Percentiles rank a stretch among this genome's conserved stretches.
These are phyloP conservation scores for Cryptosporidium felis DNA, from an alignment of 169 alveolate species.

Conservation along the genomic window DNA sequence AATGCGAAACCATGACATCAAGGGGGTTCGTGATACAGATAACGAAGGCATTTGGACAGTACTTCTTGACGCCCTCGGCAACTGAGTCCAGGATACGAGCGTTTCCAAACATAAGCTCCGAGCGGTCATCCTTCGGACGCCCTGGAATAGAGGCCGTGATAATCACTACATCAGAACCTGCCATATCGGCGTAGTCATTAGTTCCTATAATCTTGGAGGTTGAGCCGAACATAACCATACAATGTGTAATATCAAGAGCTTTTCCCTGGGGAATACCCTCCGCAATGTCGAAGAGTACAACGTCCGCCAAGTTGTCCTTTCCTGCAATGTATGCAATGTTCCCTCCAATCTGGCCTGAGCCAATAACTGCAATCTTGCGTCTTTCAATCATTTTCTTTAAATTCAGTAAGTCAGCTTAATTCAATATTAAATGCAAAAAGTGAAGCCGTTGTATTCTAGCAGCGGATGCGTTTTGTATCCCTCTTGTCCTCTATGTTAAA, in stretches of 20 bases:
- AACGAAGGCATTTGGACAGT: constrained; percentile 81
- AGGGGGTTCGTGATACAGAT: constrained; percentile 81
- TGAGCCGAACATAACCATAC: constrained; percentile 76
- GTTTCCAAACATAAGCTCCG: constrained; percentile 76
- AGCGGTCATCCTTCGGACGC: constrained; percentile 78
- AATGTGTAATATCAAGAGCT: constrained; percentile 81
- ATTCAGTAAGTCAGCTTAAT: no score
- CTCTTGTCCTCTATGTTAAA: constrained; percentile 13
- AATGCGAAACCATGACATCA: constrained; percentile 77
- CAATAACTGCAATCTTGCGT: constrained; percentile 80
- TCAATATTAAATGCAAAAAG: no score
- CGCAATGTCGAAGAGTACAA: constrained; percentile 79
- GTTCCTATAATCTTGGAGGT: constrained; percentile 78
- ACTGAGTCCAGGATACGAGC: constrained; percentile 77
- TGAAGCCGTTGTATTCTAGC: no score
- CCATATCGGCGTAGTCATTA: constrained; percentile 77
- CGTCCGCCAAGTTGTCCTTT: constrained; percentile 79
- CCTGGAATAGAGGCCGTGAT: constrained; percentile 78
- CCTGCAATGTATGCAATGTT: constrained; percentile 78
- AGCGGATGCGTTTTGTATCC: no score
- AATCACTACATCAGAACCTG: constrained; percentile 79
- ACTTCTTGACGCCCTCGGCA: constrained; percentile 77
- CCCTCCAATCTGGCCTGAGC: constrained; percentile 82
- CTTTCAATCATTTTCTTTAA: constrained; percentile 73
- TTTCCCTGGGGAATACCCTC: constrained; percentile 81